phyloP scores from a whole-genome alignment of 257 asterid genomes.

The Solanum verrucosum region DNA sequence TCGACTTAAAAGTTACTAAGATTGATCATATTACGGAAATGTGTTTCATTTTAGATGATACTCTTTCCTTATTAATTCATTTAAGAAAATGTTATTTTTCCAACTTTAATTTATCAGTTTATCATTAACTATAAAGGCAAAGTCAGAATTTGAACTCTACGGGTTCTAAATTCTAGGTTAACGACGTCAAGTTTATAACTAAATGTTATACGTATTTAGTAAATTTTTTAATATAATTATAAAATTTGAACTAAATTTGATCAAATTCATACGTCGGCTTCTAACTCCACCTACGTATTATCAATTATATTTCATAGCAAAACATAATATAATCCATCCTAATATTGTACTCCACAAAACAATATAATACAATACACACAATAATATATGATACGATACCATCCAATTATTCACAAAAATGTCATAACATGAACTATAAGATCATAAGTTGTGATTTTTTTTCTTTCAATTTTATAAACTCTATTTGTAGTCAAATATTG shows the following conservation, averaged over 20 bases:
- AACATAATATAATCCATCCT: too few species aligned
- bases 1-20: background rate
- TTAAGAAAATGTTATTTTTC: background rate
- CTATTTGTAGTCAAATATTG: background rate
- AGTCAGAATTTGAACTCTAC: background rate
- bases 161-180: background rate
- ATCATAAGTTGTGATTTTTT: background rate
- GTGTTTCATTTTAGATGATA: background rate
- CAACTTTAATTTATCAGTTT: background rate
- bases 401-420: background rate
- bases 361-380: too few species aligned
- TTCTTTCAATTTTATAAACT: background rate
- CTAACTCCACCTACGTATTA: background rate
- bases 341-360: too few species aligned
- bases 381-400: background rate
- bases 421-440: background rate
- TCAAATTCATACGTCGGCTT: too few species aligned
- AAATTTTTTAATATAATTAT: too few species aligned
- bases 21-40: background rate
- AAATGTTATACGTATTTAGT: too few species aligned
- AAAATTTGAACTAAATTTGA: too few species aligned
- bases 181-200: background rate
- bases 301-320: too few species aligned
- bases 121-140: fast-evolving
- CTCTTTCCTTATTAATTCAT: background rate